Conservation (phyloP, 495 filamentous ascomycete genomes). For the Tuber microsphaerosporum region DNA sequence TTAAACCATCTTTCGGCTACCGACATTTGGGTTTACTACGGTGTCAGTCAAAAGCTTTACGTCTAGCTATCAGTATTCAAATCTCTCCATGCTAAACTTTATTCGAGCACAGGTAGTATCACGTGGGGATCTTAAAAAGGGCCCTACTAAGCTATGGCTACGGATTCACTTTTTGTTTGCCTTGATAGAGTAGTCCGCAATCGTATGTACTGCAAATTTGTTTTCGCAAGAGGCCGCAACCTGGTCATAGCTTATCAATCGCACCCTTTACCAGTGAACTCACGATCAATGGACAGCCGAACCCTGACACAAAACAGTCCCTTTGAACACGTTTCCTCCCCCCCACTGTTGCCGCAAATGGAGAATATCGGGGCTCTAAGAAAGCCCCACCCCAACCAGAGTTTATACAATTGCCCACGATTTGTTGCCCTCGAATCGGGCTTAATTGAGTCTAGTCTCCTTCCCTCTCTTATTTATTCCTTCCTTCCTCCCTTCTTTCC, state of each 20-base stretch:
- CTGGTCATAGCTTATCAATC: not conserved
- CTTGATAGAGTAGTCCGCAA: not conserved
- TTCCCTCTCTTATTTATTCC: not conserved
- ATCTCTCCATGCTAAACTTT: not conserved
- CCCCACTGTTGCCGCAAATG: slow-evolving; percentile 9
- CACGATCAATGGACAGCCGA: not conserved
- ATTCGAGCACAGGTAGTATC: not conserved
- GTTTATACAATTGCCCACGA: not conserved
- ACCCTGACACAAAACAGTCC: not conserved
- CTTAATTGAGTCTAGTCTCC: not conserved
- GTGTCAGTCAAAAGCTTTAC: not conserved
- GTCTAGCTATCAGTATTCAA: not conserved
- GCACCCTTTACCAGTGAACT: not conserved
- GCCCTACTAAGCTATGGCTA: not conserved
- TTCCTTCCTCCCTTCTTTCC: not conserved
- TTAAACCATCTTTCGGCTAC: not conserved
- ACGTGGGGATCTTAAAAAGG: not conserved
- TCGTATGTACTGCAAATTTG: not conserved
- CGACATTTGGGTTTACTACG: not conserved
- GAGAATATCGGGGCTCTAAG: slow-evolving; percentile 6
- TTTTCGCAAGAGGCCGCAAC: not conserved
- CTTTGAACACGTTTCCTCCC: not conserved
- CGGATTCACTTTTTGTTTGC: not conserved
- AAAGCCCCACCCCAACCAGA: not conserved
- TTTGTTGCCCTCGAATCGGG: not conserved